phyloP scores from a whole-genome alignment of 2,329 filamentous ascomycete species.

The Talaromyces funiculosus region DNA sequence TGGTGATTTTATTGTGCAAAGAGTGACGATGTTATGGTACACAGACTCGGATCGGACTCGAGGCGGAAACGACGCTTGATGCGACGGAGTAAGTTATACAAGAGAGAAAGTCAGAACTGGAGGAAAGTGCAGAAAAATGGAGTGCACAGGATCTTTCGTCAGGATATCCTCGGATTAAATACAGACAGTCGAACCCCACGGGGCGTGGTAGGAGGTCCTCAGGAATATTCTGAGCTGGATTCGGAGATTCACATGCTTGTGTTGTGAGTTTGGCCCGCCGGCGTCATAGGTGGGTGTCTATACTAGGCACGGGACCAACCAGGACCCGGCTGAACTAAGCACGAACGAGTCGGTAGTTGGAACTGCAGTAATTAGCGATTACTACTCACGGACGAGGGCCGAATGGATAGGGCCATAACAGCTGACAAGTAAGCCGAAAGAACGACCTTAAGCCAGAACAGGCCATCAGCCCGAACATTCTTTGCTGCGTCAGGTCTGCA shows the following conservation, averaged over 20 bases:
- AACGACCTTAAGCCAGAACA: not conserved
- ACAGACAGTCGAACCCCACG: conserved; percentile 1
- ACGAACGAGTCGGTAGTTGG: not conserved
- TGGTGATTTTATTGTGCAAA: conserved; percentile 18
- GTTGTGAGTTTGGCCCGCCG: not conserved
- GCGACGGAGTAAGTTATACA: not conserved
- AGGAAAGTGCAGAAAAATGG: not conserved
- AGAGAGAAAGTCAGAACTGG: not conserved
- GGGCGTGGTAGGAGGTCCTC: not conserved
- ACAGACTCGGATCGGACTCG: not conserved
- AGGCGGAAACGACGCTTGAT: not conserved
- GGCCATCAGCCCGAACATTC: not conserved
- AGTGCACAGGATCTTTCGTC: not conserved
- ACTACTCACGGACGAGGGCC: not conserved
- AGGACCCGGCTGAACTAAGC: not conserved
- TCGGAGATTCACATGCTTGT: conserved; percentile 15
- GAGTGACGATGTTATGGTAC: not conserved
- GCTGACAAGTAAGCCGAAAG: not conserved
- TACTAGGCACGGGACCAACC: not conserved
- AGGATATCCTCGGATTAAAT: not conserved
- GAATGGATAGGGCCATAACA: not conserved
- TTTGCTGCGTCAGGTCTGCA: not conserved
- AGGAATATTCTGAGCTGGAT: not conserved
- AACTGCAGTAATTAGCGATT: conserved; percentile 2
- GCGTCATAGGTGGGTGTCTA: conserved; percentile 12